Evolutionary conservation across 768 basidiomycete genomes (phyloP), one percentile per base, ranked within the genome.

Genomic region (Auricularia auricula-judae): DNA sequence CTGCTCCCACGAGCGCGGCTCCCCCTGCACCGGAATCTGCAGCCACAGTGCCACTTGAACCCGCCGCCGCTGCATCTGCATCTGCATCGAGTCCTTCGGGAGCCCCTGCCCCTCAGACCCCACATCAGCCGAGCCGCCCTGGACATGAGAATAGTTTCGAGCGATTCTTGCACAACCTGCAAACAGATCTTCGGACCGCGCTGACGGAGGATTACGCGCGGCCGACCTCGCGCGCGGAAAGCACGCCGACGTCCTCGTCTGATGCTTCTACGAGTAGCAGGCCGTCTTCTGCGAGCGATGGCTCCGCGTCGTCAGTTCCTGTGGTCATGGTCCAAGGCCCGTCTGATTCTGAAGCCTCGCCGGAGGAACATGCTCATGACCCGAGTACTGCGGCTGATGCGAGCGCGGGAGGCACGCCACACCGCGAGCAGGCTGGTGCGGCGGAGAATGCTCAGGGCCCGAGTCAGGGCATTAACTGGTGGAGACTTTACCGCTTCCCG

Each of bases 401-500:
- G 23, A 36, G 65, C 61, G 18, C 62, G 43, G 29, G 29, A 29
- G 29, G 29, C 29, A 29, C 29, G 29, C 29, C 29, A 29, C 29
- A 29, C 29, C 29, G 29, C 51, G 33, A 60, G 47, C 68, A 66
- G 58, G 33, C 29, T n/a, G 51, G 58, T 70, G 74, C 16, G 73
- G 74, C 18, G 74, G 74, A 3, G 78, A 79, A 67, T 78, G 72
- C 8, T 61, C 61, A 64, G 63, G 33, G 12, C 56, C 18, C 51
- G 63, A 62, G 10, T n/a, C 75, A 35, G 16, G 79, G 80, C 18
- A 78, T 91, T 65, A 91, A 91, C 70, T 88, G 89, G 84, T 91
- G 90, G 90, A 78, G 89, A 64, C 74, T 90, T 69, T 90, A 90
- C 71, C 82, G 89, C n/a, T 91, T 91, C 77, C 87, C 87, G 7